A percentile compares a stretch with the other conserved stretches of the same genome.
These are phyloP conservation scores for Ensete glaucum DNA, from an alignment of 176 grass and related monocot genomes.

Conservation along the genomic window DNA sequence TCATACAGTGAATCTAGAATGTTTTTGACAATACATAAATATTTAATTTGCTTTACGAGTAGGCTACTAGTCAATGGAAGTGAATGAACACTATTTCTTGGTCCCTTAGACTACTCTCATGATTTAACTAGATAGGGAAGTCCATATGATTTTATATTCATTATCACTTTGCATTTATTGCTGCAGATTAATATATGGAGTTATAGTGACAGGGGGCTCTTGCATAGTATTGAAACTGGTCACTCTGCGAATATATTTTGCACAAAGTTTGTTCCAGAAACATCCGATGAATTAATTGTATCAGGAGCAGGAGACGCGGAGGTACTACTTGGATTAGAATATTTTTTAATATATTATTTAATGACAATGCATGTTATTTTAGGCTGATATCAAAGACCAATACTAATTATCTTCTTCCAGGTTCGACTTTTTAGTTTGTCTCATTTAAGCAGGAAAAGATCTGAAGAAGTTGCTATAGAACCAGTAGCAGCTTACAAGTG, in stretches of 20 bases:
- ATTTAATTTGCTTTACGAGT: background rate
- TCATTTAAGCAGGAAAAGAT: conserved; percentile 41
- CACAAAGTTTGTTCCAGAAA: conserved; percentile 85
- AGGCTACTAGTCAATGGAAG: background rate
- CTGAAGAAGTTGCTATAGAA: conserved; percentile 58
- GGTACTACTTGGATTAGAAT: conserved; percentile 25
- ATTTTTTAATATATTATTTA: background rate
- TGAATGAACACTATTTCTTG: background rate
- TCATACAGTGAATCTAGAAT: no score
- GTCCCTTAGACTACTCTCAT: background rate
- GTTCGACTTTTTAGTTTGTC: conserved; percentile 94
- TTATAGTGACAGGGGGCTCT: conserved; percentile 47
- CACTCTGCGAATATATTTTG: conserved; percentile 95
- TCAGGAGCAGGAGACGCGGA: conserved; percentile 90
- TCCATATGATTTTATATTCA: background rate
- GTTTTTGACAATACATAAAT: no score
- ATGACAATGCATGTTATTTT: background rate
- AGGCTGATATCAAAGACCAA: conserved; percentile 4
- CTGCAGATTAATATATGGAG: conserved; percentile 94
- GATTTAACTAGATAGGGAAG: background rate
- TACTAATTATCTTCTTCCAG: conserved; percentile 48
- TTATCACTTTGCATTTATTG: conserved; percentile 4
- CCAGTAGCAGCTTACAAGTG: conserved; percentile 73
- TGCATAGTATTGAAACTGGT: conserved; percentile 81
- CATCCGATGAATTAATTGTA: conserved; percentile 75